Percentiles rank a stretch among this genome's conserved stretches.
Conservation (phyloP, 2,329 filamentous ascomycete species). For the Arthrobotrys pseudoclavata region DNA sequence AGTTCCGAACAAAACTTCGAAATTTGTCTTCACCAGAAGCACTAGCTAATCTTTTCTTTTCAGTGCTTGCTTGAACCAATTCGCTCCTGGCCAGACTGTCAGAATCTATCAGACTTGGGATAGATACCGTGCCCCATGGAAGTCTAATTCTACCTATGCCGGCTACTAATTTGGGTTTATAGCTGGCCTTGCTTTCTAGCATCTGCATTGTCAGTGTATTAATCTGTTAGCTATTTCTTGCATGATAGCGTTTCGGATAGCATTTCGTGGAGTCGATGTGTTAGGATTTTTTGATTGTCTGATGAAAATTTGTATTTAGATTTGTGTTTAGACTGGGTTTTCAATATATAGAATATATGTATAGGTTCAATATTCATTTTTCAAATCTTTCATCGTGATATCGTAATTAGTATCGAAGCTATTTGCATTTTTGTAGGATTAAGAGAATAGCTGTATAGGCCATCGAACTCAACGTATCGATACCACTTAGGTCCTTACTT, state of each 20-base stretch:
- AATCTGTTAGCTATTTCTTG: background rate
- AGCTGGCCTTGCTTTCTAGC: background rate
- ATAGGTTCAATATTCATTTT: background rate
- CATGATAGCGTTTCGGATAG: background rate
- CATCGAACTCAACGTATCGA: no score
- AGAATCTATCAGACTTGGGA: slow-evolving; percentile 48
- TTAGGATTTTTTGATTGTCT: background rate
- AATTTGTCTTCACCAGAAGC: background rate
- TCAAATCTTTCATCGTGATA: background rate
- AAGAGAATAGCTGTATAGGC: no score
- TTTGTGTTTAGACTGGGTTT: background rate
- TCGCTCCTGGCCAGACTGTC: slow-evolving; percentile 35
- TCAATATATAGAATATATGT: background rate
- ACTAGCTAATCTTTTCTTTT: background rate
- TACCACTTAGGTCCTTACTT: no score
- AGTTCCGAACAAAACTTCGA: slow-evolving; percentile 3
- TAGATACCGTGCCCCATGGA: slow-evolving; percentile 34
- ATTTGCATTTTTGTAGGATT: no score
- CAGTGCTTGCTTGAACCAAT: slow-evolving; percentile 39
- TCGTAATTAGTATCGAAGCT: no score
- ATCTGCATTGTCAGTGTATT: background rate
- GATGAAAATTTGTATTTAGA: background rate
- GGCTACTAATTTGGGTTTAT: background rate
- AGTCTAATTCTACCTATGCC: slow-evolving; percentile 1
- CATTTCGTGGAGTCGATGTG: background rate